Base-by-base conservation (phyloP, 2,329 filamentous ascomycete genomes). In the Gnomoniopsis smithogilvyi region DNA sequence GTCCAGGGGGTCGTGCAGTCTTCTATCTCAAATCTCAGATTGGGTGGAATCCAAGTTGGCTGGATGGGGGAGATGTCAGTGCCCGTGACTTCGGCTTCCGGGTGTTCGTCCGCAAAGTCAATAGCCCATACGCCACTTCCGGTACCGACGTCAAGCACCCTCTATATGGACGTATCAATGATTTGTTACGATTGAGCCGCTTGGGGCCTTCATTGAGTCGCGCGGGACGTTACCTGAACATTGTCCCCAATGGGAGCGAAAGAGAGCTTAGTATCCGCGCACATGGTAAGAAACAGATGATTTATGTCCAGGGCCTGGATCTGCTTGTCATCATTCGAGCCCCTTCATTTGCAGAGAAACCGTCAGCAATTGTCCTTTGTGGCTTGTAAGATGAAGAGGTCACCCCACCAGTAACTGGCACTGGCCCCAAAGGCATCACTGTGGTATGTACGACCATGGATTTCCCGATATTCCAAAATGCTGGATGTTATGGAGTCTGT, bases 11-110 rank as follows among this genome's bases (percentile, higher is more conserved):
- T 75, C 61, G 83, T 82, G 51, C 82, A 81, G 66, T 89, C 85
- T 66, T 89, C 86, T 49, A 88, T 80, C 60, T 86, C 64, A 51
- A 84, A 85, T 21, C 73, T 73, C 33, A 70, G 34, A 46, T 88
- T 88, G 36, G 78, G 75, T 2, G 84, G 83, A 1, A 86, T 76
- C 72, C 80, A 81, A 21, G 70, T 72, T 0, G 82, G 81, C 63
- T 85, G 82, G 14, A 83, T 83, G 0, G 82, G 81, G 4, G 80
- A 82, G n/a, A 85, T 72, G 65, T 85, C 82, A 14, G 80, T 82
- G 22, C 82, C 82, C 51, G 77, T 77, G 14, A 70, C 83, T 72
- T 67, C 73, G 63, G 68, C 75, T 62, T 72, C 67, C 33, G 80
- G 79, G 43, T 77, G 76, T 6, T 73, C 61, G 54, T 80, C 68